These are phyloP conservation scores for Cytospora chrysosperma DNA, from an alignment of 2,329 filamentous ascomycete genomes.

Conservation along the genomic window DNA sequence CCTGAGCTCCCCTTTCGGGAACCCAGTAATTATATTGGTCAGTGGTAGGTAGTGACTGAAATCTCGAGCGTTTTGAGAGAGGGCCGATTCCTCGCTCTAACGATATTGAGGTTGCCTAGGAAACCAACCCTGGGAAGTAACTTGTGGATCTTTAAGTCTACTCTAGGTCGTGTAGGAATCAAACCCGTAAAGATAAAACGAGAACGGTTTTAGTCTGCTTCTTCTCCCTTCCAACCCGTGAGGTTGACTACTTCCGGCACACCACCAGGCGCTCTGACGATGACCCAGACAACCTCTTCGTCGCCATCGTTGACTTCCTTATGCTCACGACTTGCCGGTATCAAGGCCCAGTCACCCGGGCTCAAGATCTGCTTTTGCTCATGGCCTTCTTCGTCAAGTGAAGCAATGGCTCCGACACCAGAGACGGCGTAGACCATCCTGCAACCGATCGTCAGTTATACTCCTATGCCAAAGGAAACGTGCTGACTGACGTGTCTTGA, in stretches of 20 bases:
- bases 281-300: slow-evolving; percentile 53
- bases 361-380: slow-evolving; percentile 45
- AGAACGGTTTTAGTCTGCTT: background rate
- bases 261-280: slow-evolving; percentile 45
- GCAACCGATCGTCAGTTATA: background rate
- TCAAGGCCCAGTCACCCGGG: slow-evolving; percentile 53
- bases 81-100: too few relatives aligned
- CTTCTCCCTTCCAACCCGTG: slow-evolving; percentile 42
- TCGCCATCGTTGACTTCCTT: slow-evolving; percentile 57
- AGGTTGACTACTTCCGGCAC: slow-evolving; percentile 50
- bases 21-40: too few relatives aligned
- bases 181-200: too few relatives aligned
- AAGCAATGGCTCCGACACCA: slow-evolving; percentile 49
- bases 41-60: too few relatives aligned
- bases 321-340: slow-evolving; percentile 53
- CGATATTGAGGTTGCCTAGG: too few relatives aligned
- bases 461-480: background rate
- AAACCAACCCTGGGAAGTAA: too few relatives aligned
- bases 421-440: slow-evolving; percentile 48
- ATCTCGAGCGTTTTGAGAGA: too few relatives aligned
- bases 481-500: slow-evolving; percentile 43
- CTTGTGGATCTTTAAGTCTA: too few relatives aligned
- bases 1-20: too few relatives aligned
- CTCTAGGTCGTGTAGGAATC: too few relatives aligned
- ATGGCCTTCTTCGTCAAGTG: slow-evolving; percentile 39